Conservation (phyloP, 257 asterid genomes). For the Striga asiatica region DNA sequence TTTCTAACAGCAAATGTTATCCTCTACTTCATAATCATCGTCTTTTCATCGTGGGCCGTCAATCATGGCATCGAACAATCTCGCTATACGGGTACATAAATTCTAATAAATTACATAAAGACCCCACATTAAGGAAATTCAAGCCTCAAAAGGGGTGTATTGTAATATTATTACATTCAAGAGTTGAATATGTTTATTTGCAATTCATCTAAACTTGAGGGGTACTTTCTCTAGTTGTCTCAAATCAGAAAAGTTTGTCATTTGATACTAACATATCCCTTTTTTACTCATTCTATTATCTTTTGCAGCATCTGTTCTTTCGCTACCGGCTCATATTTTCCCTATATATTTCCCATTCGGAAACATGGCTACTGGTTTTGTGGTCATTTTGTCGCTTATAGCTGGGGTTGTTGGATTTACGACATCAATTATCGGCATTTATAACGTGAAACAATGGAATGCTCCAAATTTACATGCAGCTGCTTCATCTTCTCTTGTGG, state of each 20-base stretch:
- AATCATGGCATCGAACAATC: slow-evolving; percentile 63
- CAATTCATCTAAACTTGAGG: neutral
- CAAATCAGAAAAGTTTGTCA: neutral
- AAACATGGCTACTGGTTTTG: slow-evolving; percentile 79
- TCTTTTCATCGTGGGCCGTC: slow-evolving; percentile 64
- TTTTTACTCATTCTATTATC: neutral
- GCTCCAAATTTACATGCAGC: slow-evolving; percentile 62
- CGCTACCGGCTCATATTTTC: slow-evolving; percentile 48
- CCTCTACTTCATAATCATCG: slow-evolving; percentile 54
- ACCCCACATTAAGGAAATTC: too few species aligned
- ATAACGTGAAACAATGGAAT: slow-evolving; percentile 41
- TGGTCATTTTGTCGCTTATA: slow-evolving; percentile 56
- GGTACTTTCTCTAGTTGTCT: neutral
- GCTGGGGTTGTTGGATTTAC: slow-evolving; percentile 85
- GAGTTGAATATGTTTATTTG: too few species aligned
- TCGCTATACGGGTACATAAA: slow-evolving; percentile 45
- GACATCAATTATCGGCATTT: slow-evolving; percentile 50
- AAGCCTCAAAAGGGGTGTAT: too few species aligned
- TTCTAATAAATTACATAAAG: too few species aligned
- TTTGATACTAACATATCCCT: neutral
- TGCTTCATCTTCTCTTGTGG: slow-evolving; percentile 55
- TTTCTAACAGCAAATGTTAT: slow-evolving; percentile 44
- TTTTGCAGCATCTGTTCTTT: slow-evolving; percentile 58
- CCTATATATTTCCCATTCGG: slow-evolving; percentile 83
- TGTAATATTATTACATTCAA: too few species aligned